Evolutionary conservation across 805 yeast species (phyloP), one percentile per base, ranked within the genome.

Genomic region (Yamadazyma tumulicola): DNA sequence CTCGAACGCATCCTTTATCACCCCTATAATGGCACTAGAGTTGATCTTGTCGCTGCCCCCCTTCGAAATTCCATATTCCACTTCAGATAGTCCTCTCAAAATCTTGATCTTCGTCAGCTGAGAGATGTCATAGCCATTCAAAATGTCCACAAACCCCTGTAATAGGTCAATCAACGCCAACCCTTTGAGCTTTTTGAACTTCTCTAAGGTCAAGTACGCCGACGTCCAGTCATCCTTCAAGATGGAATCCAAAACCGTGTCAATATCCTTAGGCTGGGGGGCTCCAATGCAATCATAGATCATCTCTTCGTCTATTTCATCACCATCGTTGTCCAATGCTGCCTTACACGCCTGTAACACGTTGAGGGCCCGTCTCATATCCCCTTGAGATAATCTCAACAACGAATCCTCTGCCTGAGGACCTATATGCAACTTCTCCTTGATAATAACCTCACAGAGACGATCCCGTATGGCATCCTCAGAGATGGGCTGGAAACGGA

Each of bases 281-380:
- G 95, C 89, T 2, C 99, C 99, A 20, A 93, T 81, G 55, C 97
- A 89, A 43, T 89, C 96, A 56, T 86, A 93, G 23, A 93, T 80
- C 79, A 85, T 81, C 35, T 77, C 79, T 19, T 73, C 75, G 19
- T 81, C 74, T 26, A 93, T 82, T 28, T 49, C 59, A 6, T 54
- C 69, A 16, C 59, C 62, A 11, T 37, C 42, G 12, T 33, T 29
- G 19, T 48, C 56, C 19, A 56, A 42, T 2, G 95, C 85, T 0
- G 96, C 89, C 42, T 83, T 76, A 57, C 97, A 86, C 0, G 97
- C 95, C 60, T 93, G 99, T 38, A 93, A 61, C 4, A 93, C 96
- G 52, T 93, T 93, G 48, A 93, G 69, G 1, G 95, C 95, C 32
- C 85, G 77, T 64, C 99, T 77, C 98, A 93, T 93, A 59, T 93